phyloP scores from a whole-genome alignment of 306 rosid species.

The Gastrolobium villosum region DNA sequence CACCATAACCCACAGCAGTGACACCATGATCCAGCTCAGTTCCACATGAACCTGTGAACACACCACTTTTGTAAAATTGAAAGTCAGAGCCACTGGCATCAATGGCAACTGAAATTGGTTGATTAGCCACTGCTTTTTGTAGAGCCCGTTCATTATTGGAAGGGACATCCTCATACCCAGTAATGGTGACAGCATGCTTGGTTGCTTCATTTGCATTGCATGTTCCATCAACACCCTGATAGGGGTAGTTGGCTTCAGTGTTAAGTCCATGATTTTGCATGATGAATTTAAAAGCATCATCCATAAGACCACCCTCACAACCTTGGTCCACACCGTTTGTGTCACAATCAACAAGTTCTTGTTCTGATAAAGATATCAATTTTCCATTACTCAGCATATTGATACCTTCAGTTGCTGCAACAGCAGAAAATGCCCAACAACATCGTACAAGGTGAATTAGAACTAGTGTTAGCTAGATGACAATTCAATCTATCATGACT shows the following conservation, averaged over 20 bases:
- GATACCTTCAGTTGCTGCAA: constrained; percentile 60
- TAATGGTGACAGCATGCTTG: constrained; percentile 39
- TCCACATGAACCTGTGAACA: constrained; percentile 58
- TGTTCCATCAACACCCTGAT: constrained; percentile 44
- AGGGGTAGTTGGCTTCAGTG: constrained; percentile 54
- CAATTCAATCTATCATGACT: background rate
- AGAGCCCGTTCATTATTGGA: constrained; percentile 47
- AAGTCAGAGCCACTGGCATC: constrained; percentile 56
- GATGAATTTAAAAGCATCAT: constrained; percentile 60
- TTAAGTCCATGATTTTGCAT: constrained; percentile 49
- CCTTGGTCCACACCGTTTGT: constrained; percentile 52
- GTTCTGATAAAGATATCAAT: constrained; percentile 53
- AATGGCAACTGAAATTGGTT: constrained; percentile 60
- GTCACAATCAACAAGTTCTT: constrained; percentile 65
- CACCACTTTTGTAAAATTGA: constrained; percentile 52
- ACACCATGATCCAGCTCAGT: constrained; percentile 59
- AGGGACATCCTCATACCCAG: constrained; percentile 53
- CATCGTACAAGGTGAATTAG: constrained; percentile 38
- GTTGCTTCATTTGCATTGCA: constrained; percentile 43
- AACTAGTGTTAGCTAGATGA: background rate
- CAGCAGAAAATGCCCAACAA: constrained; percentile 63
- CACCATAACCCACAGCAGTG: constrained; percentile 58
- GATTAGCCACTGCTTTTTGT: constrained; percentile 53
- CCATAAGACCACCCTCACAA: constrained; percentile 56
- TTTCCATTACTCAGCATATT: constrained; percentile 34